Evolutionary conservation across 352 stramenopile genomes (phyloP).

Genomic region (Phytophthora sp.): DNA sequence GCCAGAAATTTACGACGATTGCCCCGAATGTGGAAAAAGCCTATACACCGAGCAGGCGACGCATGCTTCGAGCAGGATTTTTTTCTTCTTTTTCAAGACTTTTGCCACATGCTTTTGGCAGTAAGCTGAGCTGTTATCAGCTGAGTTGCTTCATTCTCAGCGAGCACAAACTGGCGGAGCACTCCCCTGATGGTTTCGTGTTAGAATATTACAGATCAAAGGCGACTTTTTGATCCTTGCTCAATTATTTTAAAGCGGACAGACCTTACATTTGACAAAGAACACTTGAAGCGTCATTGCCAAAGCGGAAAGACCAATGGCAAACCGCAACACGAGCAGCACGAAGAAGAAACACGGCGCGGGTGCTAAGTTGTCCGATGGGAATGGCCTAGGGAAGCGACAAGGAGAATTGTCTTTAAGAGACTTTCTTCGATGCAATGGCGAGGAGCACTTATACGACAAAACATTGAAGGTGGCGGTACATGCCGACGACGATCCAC

Average conservation of each 20-base stretch:
- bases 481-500: neutral
- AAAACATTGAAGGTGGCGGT: neutral
- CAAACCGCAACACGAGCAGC: no score
- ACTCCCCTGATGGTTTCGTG: no score
- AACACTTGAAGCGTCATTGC: no score
- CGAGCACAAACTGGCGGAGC: conserved; percentile 10
- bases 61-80: neutral
- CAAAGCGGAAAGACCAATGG: no score
- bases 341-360: no score
- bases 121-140: conserved; percentile 14
- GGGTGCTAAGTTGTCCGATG: no score
- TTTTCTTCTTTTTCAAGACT: conserved; percentile 11
- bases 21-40: neutral
- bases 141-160: conserved; percentile 10
- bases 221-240: no score
- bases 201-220: no score
- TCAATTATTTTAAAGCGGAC: no score
- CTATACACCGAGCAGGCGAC: neutral
- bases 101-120: conserved; percentile 5
- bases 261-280: no score
- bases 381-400: no score
- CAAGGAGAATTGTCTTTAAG: neutral
- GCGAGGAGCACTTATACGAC: neutral
- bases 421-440: neutral
- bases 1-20: neutral